Percentiles rank a stretch among this genome's conserved stretches.
Evolutionary conservation across 192 early-diverging fungal species (phyloP).

Genomic region (Dissophora globulifera): DNA sequence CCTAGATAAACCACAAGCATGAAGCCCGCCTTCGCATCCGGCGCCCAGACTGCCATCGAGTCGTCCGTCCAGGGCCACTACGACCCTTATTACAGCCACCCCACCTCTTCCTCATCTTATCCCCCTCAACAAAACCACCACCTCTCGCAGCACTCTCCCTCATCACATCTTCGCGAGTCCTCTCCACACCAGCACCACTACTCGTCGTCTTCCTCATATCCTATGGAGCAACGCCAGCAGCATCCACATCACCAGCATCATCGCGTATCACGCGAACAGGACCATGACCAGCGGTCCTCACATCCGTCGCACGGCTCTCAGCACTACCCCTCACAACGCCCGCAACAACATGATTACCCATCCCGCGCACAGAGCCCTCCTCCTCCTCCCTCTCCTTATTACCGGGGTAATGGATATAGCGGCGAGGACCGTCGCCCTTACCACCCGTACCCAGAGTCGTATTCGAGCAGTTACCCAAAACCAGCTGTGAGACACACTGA

Average conservation of each 20-base stretch:
- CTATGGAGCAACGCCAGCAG: slow-evolving; percentile 16
- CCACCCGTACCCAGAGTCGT: slow-evolving; percentile 16
- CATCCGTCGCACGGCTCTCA: slow-evolving; percentile 13
- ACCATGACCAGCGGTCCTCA: slow-evolving; percentile 5
- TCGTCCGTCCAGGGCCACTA: slow-evolving; percentile 5
- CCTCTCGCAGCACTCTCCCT: slow-evolving; percentile 1
- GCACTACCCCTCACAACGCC: slow-evolving; percentile 11
- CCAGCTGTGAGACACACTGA: slow-evolving; percentile 32
- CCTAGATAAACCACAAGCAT: background rate
- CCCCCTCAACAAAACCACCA: slow-evolving; percentile 10
- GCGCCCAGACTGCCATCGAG: slow-evolving; percentile 13
- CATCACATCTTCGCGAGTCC: slow-evolving; percentile 1
- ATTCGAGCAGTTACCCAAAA: slow-evolving; percentile 4
- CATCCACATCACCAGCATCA: too few species aligned
- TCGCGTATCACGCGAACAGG: slow-evolving; percentile 7
- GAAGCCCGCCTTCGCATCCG: slow-evolving; percentile 29
- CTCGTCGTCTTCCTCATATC: slow-evolving; percentile 9
- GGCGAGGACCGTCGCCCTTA: slow-evolving; percentile 19
- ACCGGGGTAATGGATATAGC: background rate
- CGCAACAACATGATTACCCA: slow-evolving; percentile 18
- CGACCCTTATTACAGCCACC: slow-evolving; percentile 34
- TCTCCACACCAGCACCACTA: slow-evolving; percentile 19
- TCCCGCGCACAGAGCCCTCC: slow-evolving; percentile 16
- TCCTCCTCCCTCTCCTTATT: background rate
- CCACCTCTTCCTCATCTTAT: slow-evolving; percentile 14